These are phyloP conservation scores for Colletotrichum simmondsii DNA, from an alignment of 2,329 filamentous ascomycete species.

Conservation along the genomic window DNA sequence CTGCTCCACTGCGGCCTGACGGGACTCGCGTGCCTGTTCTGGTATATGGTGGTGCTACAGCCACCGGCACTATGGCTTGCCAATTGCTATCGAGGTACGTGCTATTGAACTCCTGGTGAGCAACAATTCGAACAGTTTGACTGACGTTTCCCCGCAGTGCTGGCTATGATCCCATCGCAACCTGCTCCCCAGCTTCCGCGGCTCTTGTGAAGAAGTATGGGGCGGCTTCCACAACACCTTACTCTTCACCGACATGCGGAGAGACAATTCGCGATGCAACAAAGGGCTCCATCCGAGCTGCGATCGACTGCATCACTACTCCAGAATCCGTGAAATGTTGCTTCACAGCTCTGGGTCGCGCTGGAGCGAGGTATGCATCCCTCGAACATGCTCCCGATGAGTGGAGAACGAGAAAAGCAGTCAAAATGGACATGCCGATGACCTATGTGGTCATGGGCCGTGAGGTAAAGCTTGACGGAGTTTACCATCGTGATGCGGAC, in stretches of 20 bases:
- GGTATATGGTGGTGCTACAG: slow-evolving; percentile 43
- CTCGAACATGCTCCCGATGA: slow-evolving; percentile 38
- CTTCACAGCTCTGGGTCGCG: slow-evolving; percentile 40
- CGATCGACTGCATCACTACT: slow-evolving; percentile 5
- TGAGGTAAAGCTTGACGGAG: not conserved
- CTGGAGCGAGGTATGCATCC: slow-evolving; percentile 45
- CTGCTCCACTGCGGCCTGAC: slow-evolving; percentile 29
- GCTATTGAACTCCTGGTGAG: not conserved
- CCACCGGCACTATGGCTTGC: slow-evolving; percentile 42
- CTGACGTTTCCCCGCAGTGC: not conserved
- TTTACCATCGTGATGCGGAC: not conserved
- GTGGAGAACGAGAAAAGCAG: slow-evolving; percentile 39
- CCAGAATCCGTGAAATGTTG: slow-evolving; percentile 34
- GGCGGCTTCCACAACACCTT: not conserved
- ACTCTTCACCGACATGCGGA: not conserved
- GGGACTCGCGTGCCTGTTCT: slow-evolving; percentile 36
- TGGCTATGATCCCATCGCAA: slow-evolving; percentile 3
- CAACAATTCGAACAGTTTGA: no score
- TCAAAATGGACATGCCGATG: slow-evolving; percentile 39
- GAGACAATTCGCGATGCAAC: not conserved
- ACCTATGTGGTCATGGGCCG: slow-evolving; percentile 34
- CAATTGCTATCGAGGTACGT: slow-evolving; percentile 42
- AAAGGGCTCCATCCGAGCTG: not conserved
- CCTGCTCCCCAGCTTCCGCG: not conserved
- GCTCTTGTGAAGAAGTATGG: slow-evolving; percentile 9